Conservation (phyloP, 345 rosid species). For the Clausena lansium region DNA sequence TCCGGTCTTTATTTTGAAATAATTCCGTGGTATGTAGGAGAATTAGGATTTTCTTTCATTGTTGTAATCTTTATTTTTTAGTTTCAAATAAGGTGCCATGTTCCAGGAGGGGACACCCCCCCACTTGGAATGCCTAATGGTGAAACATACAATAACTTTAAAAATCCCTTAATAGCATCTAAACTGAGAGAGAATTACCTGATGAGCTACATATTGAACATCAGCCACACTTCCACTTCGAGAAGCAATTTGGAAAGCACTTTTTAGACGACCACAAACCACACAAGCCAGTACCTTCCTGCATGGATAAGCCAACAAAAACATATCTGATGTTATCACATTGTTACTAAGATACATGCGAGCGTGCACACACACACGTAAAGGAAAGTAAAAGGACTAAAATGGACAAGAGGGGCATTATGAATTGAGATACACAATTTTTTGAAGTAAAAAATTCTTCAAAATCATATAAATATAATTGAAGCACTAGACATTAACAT, state of each 20-base stretch:
- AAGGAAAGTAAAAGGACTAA: neutral
- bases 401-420: neutral
- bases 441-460: neutral
- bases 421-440: neutral
- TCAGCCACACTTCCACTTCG: constrained; percentile 97
- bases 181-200: constrained; percentile 37
- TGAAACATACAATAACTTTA: neutral
- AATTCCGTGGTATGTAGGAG: no score
- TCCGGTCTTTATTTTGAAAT: no score
- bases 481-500: constrained; percentile 5
- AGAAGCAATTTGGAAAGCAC: constrained; percentile 96
- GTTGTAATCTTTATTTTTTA: neutral
- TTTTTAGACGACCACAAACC: constrained; percentile 94
- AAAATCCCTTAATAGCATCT: neutral
- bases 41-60: neutral
- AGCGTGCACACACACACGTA: neutral
- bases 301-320: constrained; percentile 27
- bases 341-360: neutral
- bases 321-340: constrained; percentile 3
- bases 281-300: constrained; percentile 98
- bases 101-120: neutral
- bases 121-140: neutral
- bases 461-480: neutral
- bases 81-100: neutral
- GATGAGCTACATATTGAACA: constrained; percentile 97